Evolutionary conservation across 805 yeast genomes (phyloP), one percentile per base, ranked within the genome.

Genomic region (Saturnispora ahearnii): DNA sequence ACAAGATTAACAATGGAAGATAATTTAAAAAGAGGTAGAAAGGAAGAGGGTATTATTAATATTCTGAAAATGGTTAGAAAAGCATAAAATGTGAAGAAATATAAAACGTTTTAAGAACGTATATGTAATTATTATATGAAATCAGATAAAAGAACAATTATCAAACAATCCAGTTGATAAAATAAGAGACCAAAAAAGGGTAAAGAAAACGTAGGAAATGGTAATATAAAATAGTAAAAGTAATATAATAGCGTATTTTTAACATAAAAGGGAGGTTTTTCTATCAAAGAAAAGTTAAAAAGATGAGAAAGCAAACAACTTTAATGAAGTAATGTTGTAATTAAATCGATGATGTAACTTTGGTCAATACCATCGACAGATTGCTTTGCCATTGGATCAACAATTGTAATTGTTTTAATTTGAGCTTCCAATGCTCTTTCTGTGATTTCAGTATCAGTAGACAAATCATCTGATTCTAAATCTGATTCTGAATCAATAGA

Each of bases 1-100:
- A 56, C 58, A 1, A 49, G 57, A 37, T 46, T 63, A 26, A 26
- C 50, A 31, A 49, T 49, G 32, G 59, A 59, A 30, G 55, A 56
- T 21, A 33, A 52, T 32, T 34, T 45, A 9, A 55, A 55, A 18
- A 59, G 54, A 28, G 28, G 32, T 31, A 42, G 50, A n/a, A 55
- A 52, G 2, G 51, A 64, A 42, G 67, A 64, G 15, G 64, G 59
- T 32, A 49, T 63, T 11, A 33, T 61, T 24, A 57, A 55, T 34
- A 36, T 62, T 12, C 13, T 48, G 26, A 48, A 48, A 30, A 41
- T 51, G 38, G 22, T 51, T 7, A 30, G 34, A 21, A 43, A 31
- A 34, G 22, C 43, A 15, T 45, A 32, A 31, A 10, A 8, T 13
- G 8, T 5, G 13, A 6, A 6, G n/a, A 22, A 22, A 26, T 10